Percentiles rank a stretch among this genome's conserved stretches.
These are phyloP conservation scores for Monilinia aucupariae DNA, from an alignment of 2,329 filamentous ascomycete species.

Conservation along the genomic window DNA sequence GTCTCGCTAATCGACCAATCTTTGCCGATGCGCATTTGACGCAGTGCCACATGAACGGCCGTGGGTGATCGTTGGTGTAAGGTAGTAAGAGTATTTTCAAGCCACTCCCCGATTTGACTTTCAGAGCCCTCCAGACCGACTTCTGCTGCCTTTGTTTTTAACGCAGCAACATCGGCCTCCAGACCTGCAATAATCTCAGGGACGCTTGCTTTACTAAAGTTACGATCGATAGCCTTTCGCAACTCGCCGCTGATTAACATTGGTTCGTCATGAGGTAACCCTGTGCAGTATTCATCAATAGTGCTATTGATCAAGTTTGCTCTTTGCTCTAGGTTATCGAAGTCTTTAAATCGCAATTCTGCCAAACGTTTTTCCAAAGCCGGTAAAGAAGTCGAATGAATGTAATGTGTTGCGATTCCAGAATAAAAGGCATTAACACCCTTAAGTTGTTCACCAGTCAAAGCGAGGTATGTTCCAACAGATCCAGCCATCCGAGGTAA, in stretches of 20 bases:
- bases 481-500: slow-evolving; percentile 81
- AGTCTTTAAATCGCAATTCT: slow-evolving; percentile 83
- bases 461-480: slow-evolving; percentile 84
- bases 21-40: slow-evolving; percentile 71
- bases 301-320: slow-evolving; percentile 74
- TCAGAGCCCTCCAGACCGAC: slow-evolving; percentile 39
- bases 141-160: slow-evolving; percentile 30
- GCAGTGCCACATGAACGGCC: slow-evolving; percentile 75
- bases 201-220: slow-evolving; percentile 64
- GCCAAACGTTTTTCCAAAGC: slow-evolving; percentile 78
- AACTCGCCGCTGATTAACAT: slow-evolving; percentile 63
- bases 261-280: slow-evolving; percentile 69
- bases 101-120: slow-evolving; percentile 60
- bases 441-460: slow-evolving; percentile 78
- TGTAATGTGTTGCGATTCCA: slow-evolving; percentile 90
- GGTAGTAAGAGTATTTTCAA: slow-evolving; percentile 67
- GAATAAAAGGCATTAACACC: slow-evolving; percentile 86
- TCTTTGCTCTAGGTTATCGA: slow-evolving; percentile 56
- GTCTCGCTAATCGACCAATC: slow-evolving; percentile 78
- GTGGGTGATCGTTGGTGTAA: slow-evolving; percentile 78
- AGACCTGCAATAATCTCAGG: slow-evolving; percentile 61
- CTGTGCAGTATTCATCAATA: slow-evolving; percentile 86
- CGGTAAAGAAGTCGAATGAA: slow-evolving; percentile 82
- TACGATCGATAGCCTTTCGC: slow-evolving; percentile 78
- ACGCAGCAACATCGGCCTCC: slow-evolving; percentile 24